Base-by-base conservation (phyloP, 768 basidiomycete species). In the Tricholoma flavovirens region DNA sequence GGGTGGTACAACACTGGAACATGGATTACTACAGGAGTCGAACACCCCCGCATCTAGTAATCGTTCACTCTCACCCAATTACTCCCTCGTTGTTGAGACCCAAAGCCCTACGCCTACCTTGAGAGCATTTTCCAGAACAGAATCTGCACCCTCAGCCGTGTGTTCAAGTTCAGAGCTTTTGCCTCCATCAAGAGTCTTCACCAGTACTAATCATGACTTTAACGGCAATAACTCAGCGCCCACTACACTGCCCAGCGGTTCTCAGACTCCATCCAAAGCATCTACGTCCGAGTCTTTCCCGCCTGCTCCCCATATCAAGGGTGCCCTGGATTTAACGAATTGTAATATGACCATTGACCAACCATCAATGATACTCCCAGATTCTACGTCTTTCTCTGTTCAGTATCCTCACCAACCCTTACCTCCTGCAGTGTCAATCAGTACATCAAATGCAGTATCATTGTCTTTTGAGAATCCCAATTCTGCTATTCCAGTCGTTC, bases 71-170 rank as follows among this genome's bases (percentile, higher is more conserved):
- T 42, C 46, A 22, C 30, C 30, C 30, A 36, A 43, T 29, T n/a
- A 33, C 26, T 51, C 53, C 24, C 17, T 24, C 21, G 14, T 15
- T 36, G 45, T 14, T 19, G 51, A 53, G 10, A 9, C 29, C 30
- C 46, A 45, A 42, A 43, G 52, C 15, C 51, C 40, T 15, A 40
- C 49, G 17, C 48, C 53, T 24, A 40, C 51, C 22, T 49, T 52
- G 8, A 51, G 53, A 45, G 26, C 59, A 4, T 53, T 57, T 33
- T 61, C 57, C 1, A 56, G 53, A 30, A 62, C 56, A 42, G 58
- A 56, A 24, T 58, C 61, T 43, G 42, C 53, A 2, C 56, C 59
- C 36, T 56, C 55, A 4, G 29, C 38, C n/a, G 17, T 59, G 38
- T 50, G 19, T 17, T 38, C 35, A 19, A 43, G 52, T 12, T 29